Evolutionary conservation across 352 stramenopile genomes (phyloP), one percentile per base, ranked within the genome.

Genomic region (Pythium scleroteichum): DNA sequence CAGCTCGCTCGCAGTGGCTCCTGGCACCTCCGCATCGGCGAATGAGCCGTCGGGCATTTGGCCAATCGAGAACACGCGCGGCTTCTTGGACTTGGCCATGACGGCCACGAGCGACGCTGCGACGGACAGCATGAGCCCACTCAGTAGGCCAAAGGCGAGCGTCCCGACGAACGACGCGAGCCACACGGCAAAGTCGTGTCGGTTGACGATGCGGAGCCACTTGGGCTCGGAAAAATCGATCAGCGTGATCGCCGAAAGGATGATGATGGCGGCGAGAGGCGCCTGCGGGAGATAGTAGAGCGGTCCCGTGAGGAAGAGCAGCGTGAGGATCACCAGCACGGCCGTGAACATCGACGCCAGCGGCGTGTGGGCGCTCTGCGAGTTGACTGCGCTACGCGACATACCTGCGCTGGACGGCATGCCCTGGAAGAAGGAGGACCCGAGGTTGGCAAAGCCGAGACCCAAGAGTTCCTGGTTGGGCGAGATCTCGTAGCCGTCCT

Each of bases 361-460:
- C 24, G 87, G 87, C 32, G 86, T 97, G 59, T 88, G 78, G 2
- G 91, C 92, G 41, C 76, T 91, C 46, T 95, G 81, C 57, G 96
- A 87, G 65, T 97, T 97, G 26, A 99, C 92, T 6, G 92, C 91
- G 6, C 85, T 97, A 40, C 94, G 78, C 16, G 78, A 94, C 50
- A 99, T 94, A 44, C 84, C 90, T 4, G 82, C 95, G 4, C 84
- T 96, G 7, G 90, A 88, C 16, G 93, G 90, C 79, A 97, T 98
- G 14, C 75, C 69, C 62, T 91, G 73, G 72, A 97, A 97, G 62
- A 98, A 87, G 2, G 78, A 85, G 10, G 82, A 87, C 12, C 90
- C 65, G 8, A 97, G 62, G 64, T 98, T 98, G 4, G 90, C 84
- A 50, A 97, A 81, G n/a, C 93, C 93, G 1, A 98, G 73, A 6